Percentiles rank a stretch among this genome's conserved stretches.
Conservation (phyloP, 148 eudicot genomes). For the Chenopodium berlandieri region DNA sequence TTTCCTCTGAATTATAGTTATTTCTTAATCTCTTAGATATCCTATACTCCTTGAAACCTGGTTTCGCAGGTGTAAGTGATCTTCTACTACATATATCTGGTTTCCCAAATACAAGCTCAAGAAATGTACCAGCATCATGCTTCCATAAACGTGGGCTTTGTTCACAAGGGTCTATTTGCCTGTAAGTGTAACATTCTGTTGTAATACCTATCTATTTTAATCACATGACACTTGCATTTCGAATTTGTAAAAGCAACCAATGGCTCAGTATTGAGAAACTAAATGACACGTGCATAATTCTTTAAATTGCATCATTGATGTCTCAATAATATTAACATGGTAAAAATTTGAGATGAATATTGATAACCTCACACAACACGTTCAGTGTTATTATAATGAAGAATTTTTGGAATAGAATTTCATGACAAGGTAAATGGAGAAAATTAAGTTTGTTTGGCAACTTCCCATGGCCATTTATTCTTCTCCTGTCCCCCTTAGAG, state of each 20-base stretch:
- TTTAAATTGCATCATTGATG: neutral
- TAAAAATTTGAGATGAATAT: no score
- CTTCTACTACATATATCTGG: slow-evolving; percentile 47
- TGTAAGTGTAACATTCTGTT: slow-evolving; percentile 42
- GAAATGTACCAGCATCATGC: slow-evolving; percentile 33
- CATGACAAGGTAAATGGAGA: neutral
- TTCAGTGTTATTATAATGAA: neutral
- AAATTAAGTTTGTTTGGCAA: neutral
- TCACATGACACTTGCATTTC: neutral
- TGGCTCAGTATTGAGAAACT: neutral
- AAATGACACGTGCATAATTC: neutral
- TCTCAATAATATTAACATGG: neutral
- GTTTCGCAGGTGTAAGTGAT: slow-evolving; percentile 40
- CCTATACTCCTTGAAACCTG: slow-evolving; percentile 50
- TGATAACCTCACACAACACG: neutral
- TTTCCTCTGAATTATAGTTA: neutral
- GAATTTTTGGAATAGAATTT: neutral
- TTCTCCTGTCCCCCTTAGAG: neutral
- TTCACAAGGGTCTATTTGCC: slow-evolving; percentile 39
- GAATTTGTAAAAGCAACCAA: neutral
- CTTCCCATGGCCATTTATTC: neutral
- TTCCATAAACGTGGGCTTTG: slow-evolving; percentile 40
- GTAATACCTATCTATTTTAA: neutral
- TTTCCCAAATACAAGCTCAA: slow-evolving; percentile 29
- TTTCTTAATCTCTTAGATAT: slow-evolving; percentile 47